Evolutionary conservation across 192 early-diverging fungal species (phyloP), one percentile per base, ranked within the genome.

Genomic region (Linnemannia zychae): DNA sequence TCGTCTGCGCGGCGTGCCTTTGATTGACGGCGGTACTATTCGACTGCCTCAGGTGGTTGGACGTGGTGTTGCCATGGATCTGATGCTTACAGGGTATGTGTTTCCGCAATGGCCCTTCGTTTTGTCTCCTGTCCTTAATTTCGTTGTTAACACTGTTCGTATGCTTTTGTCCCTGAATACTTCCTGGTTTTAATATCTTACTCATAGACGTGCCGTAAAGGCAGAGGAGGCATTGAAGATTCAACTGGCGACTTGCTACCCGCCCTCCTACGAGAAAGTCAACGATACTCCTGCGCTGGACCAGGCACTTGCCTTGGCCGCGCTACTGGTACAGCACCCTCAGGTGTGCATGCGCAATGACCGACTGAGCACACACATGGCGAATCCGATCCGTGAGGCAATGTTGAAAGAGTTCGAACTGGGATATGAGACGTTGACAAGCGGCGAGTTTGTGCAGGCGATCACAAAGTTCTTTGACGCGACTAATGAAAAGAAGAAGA

Each of bases 1-100:
- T 72, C 77, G 90, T 60, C 67, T 88, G 15, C 65, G 88, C 52
- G 90, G 90, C 18, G 90, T 91, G 20, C 90, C 90, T 17, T 75
- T 91, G 24, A 89, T 91, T 28, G 90, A 91, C 38, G 90, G 90
- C 12, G 90, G 90, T 3, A 90, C 89, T 33, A 52, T 91, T 18
- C 84, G 88, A 53, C 66, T 91, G 36, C 90, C 90, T 11, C 79
- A 80, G 31, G 77, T 91, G 12, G 88, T 91, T 33, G 90, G 89
- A 11, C 79, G 83, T 16, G 88, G 88, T 20, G 84, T 84, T 4
- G 90, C 90, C 18, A 90, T 88, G 81, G 90, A 91, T 65, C 47
- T 91, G 20, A 86, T 90, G 81, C 69, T 91, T 22, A 89, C 90
- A 12, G 90, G 90, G 78, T 82, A 81, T 36, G 44, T 17, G 13